Base-by-base conservation (phyloP, 1,139 yeast species). In the Taiozyma sp. region DNA sequence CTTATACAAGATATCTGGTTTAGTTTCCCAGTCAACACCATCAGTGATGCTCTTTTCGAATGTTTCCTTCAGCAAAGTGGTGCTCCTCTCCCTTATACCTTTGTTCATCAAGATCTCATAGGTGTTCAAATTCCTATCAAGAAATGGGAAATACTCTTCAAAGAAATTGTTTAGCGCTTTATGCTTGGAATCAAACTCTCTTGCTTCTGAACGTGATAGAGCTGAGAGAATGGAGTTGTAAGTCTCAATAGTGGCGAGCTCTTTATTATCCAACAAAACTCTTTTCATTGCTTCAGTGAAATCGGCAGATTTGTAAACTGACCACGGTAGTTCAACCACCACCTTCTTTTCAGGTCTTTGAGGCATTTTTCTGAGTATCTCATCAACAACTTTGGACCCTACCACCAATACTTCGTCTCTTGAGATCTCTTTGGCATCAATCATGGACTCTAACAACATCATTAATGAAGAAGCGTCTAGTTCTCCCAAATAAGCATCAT, bases 1-100 rank as follows among this genome's bases (percentile, higher is more conserved):
- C 13, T 62, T 62, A 48, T 66, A 68, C 26, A 68, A 62, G 47
- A 59, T 63, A 45, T 45, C 45, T 30, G 49, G 61, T 46, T 58
- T 46, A 5, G 32, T 42, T 46, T 54, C 47, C 82, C 82, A 78
- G 42, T 69, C 69, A n/a, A 73, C 68, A 30, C 78, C 77, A 39
- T 67, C 62, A 6, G 61, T 52, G 14, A 73, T 59, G 45, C 72
- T 63, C n/a, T 65, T 58, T n/a, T 70, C 59, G 53, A 76, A 76
- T 11, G 69, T 50, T 11, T 60, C 47, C 11, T 68, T 61, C 1
- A 78, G 74, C 8, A 54, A 55, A 4, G 56, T 56, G 9, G 62
- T 57, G 45, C 68, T 66, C 32, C 62, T 52, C 5, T 47, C 47
- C 4, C 51, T 44, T 11, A 67, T 43, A 22, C 60, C 57, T 40